Conservation (phyloP, 2,329 filamentous ascomycete genomes). For the Trichoderma sp. region DNA sequence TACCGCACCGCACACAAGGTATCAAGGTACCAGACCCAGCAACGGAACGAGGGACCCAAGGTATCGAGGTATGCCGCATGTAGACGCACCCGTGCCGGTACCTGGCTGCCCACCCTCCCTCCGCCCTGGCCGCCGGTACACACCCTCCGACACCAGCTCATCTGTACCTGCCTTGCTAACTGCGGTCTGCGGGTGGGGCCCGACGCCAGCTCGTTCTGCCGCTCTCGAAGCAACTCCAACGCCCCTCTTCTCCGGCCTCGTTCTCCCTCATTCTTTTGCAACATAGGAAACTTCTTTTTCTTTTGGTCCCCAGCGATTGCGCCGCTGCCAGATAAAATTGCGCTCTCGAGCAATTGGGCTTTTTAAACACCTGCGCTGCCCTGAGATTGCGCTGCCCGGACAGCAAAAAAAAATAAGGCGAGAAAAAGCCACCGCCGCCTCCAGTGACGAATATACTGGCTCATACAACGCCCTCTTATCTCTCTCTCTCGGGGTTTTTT, state of each 20-base stretch:
- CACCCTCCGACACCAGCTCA: neutral
- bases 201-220: neutral
- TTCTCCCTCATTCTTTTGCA: neutral
- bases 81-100: neutral
- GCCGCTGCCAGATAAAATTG: neutral
- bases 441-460: neutral
- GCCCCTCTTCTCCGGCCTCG: neutral
- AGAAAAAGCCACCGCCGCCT: neutral
- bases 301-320: neutral
- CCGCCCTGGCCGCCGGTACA: neutral
- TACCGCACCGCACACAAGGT: too few relatives aligned
- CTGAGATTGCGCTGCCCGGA: neutral
- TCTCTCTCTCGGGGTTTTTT: too few relatives aligned
- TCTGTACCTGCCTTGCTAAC: constrained; percentile 1
- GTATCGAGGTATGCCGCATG: neutral
- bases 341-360: neutral
- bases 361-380: neutral
- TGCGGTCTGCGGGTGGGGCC: neutral
- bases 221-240: neutral
- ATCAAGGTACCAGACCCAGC: neutral
- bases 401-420: too few relatives aligned
- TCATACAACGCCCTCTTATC: too few relatives aligned
- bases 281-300: neutral
- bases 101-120: neutral
- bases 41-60: too few relatives aligned